Evolutionary conservation across 352 stramenopile species (phyloP), one percentile per base, ranked within the genome.

Genomic region (Pythium brassicae): DNA sequence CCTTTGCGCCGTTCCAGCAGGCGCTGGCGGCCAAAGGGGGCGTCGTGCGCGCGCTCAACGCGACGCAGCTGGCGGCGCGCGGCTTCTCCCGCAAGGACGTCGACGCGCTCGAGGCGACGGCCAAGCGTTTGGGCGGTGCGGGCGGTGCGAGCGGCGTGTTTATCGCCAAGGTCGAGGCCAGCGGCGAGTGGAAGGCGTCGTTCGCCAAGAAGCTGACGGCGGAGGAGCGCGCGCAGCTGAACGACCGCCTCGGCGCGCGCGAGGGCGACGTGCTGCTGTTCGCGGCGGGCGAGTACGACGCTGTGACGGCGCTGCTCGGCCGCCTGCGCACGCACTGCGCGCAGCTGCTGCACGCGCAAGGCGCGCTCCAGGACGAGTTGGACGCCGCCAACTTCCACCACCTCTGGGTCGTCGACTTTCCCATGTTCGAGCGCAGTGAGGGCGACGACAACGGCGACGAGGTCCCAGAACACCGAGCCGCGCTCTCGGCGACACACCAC

Each of bases 341-440:
- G 46, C 78, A 86, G 59, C 50, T 87, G 44, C 55, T 91, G 57
- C 71, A 87, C 43, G 71, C 67, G 7, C 81, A 83, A 52, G 78
- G 82, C 0, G 73, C 74, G 27, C 59, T 94, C 23, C 73, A 83
- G 57, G 44, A 76, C 4, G 83, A 91, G 55, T 60, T 93, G 17
- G 61, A 82, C 25, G 68, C 81, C 12, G 72, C 69, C 42, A 87
- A 89, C 64, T 93, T 88, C 56, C 59, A 91, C 52, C 78, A 87
- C 55, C 60, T 93, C 39, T 96, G 85, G 86, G 81, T 96, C 29
- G 69, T 87, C 39, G 76, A 95, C 61, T 96, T 96, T 55, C 87
- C 87, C 19, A 87, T 96, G 81, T 95, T 96, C 35, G 83, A 94
- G 61, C 70, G 69, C 15, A 84, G 66, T 53, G 75, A 89, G 27